Percentiles rank a stretch among this genome's conserved stretches.
phyloP scores from a whole-genome alignment of 2,329 filamentous ascomycete genomes.

The Sclerotinia trifoliorum region DNA sequence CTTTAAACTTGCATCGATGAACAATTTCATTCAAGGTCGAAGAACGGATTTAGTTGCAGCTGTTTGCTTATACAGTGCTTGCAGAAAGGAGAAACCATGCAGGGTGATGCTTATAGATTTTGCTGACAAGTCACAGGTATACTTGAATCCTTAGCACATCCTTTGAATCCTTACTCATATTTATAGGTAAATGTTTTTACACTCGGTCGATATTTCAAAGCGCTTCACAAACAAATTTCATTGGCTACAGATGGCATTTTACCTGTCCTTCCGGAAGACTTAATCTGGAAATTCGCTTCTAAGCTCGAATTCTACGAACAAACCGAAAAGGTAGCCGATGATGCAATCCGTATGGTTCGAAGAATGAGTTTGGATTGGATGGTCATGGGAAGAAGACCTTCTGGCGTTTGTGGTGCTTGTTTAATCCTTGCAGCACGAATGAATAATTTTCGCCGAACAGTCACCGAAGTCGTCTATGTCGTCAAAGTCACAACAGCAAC shows the following conservation, averaged over 20 bases:
- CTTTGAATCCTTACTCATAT: not conserved
- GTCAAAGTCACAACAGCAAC: constrained; percentile 95
- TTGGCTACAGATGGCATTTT: constrained; percentile 64
- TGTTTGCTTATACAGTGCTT: constrained; percentile 88
- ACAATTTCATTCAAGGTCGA: constrained; percentile 83
- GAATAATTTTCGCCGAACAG: constrained; percentile 94
- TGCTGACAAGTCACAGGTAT: constrained; percentile 70
- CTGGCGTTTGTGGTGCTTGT: constrained; percentile 90
- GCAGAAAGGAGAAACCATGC: constrained; percentile 74
- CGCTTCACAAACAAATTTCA: constrained; percentile 69
- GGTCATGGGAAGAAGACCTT: constrained; percentile 87
- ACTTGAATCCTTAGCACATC: constrained; percentile 23
- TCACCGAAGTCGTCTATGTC: constrained; percentile 94
- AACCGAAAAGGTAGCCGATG: constrained; percentile 80
- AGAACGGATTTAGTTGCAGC: constrained; percentile 81
- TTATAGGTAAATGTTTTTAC: constrained; percentile 80
- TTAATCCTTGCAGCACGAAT: constrained; percentile 93
- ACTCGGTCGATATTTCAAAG: constrained; percentile 86
- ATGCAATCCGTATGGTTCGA: constrained; percentile 82
- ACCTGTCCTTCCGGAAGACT: constrained; percentile 79
- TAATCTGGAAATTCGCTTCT: constrained; percentile 87
- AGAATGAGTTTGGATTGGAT: constrained; percentile 99
- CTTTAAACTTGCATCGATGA: constrained; percentile 71
- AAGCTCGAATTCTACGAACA: constrained; percentile 87
- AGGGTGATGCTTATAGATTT: constrained; percentile 94